Percentiles rank a stretch among this genome's conserved stretches.
Conservation (phyloP, 2,329 filamentous ascomycete genomes). For the Venturia carpophila region DNA sequence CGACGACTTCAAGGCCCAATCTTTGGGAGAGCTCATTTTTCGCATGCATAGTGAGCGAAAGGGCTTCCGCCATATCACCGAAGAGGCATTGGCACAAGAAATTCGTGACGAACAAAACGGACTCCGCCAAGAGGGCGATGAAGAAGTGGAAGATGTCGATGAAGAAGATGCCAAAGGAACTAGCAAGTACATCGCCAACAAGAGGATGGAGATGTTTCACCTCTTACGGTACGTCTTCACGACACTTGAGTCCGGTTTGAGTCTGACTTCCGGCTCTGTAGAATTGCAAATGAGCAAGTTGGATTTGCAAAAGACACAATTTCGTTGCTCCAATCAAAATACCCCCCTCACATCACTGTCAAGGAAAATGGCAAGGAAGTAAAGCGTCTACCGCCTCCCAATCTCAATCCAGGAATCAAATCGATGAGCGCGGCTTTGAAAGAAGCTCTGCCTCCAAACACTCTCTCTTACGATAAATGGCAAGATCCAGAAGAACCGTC, state of each 20-base stretch:
- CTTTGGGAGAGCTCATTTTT: conserved; percentile 65
- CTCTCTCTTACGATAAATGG: conserved; percentile 59
- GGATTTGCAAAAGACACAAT: conserved; percentile 72
- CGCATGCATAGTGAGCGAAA: conserved; percentile 73
- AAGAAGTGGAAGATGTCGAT: conserved; percentile 35
- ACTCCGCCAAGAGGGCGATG: conserved; percentile 31
- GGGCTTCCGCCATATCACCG: conserved; percentile 72
- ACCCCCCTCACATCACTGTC: conserved; percentile 39
- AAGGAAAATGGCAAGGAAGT: not conserved
- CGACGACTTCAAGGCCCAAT: conserved; percentile 48
- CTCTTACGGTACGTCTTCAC: conserved; percentile 31
- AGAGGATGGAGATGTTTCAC: conserved; percentile 36
- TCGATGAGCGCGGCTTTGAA: conserved; percentile 66
- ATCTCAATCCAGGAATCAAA: conserved; percentile 33
- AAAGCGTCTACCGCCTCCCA: not conserved
- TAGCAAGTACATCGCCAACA: conserved; percentile 35
- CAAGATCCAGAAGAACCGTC: conserved; percentile 33
- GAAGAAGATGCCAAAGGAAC: conserved; percentile 42
- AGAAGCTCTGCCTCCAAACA: conserved; percentile 63
- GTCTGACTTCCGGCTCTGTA: conserved; percentile 1
- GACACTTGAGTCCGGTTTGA: not conserved
- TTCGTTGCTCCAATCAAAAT: conserved; percentile 75
- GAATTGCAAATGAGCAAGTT: conserved; percentile 50
- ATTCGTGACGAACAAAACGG: conserved; percentile 37
- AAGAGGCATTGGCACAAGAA: conserved; percentile 62